A percentile compares a stretch with the other conserved stretches of the same genome.
Conservation (phyloP, 129 eudicot genomes). For the Centaurea solstitialis region DNA sequence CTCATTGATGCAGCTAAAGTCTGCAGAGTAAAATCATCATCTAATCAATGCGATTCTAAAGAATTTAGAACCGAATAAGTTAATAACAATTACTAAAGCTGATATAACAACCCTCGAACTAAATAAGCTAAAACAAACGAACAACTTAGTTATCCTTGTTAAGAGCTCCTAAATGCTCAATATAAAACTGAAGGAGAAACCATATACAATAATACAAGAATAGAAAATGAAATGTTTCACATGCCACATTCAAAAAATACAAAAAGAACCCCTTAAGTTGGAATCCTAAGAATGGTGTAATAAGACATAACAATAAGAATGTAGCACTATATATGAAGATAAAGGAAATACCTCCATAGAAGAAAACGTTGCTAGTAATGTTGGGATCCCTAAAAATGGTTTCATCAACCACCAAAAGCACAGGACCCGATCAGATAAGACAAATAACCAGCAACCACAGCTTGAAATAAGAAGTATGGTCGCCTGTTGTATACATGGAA, state of each 20-base stretch:
- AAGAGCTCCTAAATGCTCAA: background rate
- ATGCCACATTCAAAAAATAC: background rate
- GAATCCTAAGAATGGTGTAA: background rate
- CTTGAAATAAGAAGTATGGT: conserved; percentile 47
- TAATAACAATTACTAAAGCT: background rate
- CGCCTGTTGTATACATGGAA: conserved; percentile 41
- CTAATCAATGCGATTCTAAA: conserved; percentile 3
- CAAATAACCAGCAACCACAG: conserved; percentile 40
- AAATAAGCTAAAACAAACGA: conserved; percentile 16
- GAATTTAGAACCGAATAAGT: background rate
- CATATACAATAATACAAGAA: background rate
- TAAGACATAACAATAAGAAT: conserved; percentile 4
- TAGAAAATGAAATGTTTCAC: background rate
- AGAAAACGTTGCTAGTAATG: conserved; percentile 52
- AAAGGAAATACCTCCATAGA: conserved; percentile 49
- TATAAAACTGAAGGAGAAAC: background rate
- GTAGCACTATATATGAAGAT: background rate
- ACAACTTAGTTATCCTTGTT: conserved; percentile 4
- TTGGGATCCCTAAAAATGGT: conserved; percentile 51
- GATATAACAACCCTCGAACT: background rate
- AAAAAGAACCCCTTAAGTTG: background rate
- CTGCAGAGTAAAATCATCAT: conserved; percentile 38
- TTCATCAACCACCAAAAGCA: conserved; percentile 79
- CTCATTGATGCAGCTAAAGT: conserved; percentile 56
- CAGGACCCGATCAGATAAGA: conserved; percentile 45